Conservation (phyloP, 805 yeast species). For the Pichia pseudocactophila region DNA sequence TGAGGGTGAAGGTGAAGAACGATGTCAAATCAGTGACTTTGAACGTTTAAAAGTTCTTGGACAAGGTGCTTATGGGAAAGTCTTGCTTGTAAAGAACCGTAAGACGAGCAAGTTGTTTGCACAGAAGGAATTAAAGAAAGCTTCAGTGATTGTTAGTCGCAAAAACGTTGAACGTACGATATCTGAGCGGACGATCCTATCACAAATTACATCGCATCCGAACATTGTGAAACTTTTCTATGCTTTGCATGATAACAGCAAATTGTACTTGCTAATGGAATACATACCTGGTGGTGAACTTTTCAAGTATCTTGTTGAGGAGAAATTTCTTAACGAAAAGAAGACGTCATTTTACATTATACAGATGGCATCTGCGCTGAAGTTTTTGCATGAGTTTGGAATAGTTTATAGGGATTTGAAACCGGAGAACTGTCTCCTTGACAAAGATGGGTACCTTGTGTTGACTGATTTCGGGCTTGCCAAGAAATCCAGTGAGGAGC, state of each 20-base stretch:
- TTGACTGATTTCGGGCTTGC: constrained; percentile 82
- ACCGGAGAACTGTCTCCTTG: constrained; percentile 81
- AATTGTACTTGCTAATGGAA: constrained; percentile 65
- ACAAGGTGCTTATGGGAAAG: constrained; percentile 84
- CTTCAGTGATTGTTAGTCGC: constrained; percentile 48
- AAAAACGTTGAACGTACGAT: constrained; percentile 63
- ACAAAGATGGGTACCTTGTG: constrained; percentile 65
- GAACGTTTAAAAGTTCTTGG: constrained; percentile 67
- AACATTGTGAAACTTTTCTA: constrained; percentile 76
- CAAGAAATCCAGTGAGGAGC: constrained; percentile 31
- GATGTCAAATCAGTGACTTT: constrained; percentile 41
- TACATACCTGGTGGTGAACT: constrained; percentile 90
- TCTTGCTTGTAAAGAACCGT: constrained; percentile 57
- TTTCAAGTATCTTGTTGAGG: constrained; percentile 47
- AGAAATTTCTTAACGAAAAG: constrained; percentile 41
- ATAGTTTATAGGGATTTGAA: constrained; percentile 80
- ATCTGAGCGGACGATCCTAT: constrained; percentile 64
- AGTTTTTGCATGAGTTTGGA: constrained; percentile 67
- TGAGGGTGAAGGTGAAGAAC: constrained; percentile 6
- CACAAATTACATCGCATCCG: constrained; percentile 57
- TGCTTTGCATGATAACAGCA: constrained; percentile 71
- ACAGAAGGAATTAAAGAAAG: constrained; percentile 76
- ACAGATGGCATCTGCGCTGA: constrained; percentile 68
- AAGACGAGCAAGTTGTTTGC: constrained; percentile 61
- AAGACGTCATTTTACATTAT: constrained; percentile 69